Base-by-base conservation (phyloP, 208 protist genomes). In the Crithidia bombi region DNA sequence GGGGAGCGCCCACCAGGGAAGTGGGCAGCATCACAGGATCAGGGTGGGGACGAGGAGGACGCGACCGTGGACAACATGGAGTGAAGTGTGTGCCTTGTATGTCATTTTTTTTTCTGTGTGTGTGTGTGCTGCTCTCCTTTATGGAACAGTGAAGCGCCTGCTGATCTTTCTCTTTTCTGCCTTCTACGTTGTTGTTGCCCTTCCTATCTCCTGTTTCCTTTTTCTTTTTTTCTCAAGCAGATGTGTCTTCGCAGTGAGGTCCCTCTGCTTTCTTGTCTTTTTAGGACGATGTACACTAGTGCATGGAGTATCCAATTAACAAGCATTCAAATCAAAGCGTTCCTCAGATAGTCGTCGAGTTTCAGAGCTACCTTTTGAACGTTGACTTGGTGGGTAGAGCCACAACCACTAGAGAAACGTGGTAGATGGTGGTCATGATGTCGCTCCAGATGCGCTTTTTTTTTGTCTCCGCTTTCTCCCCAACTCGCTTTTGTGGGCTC, bases 1-100 rank as follows among this genome's bases (percentile, higher is more conserved):
- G 90, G 90, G 30, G 70, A 72, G 36, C 80, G 75, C 33, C 90
- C 90, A 15, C 73, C 81, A 6, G 81, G 83, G 15, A 71, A 77
- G 33, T 82, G 81, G 81, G 61, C 33, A 9, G 49, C 49, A 0
- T 21, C 71, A 19, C 64, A 47, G n/a, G 47, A 43, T 28, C 61
- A 54, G n/a, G 44, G 35, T 23, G 49, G 10, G 1, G 57, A 67
- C 36, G 64, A 77, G 26, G 71, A 77, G 11, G 64, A 61, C 17
- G 25, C 59, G 15, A 12, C 38, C 0, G 33, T 43, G 7, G 63
- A 77, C 1, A 25, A 25, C 21, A 32, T 25, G 25, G 64, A 77
- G 28, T 77, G 36, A 17, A 63, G 2, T 5, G 25, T 21, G 6
- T 7, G 5, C 10, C 15, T 32, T 5, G 10, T 52, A 38, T 44